Percentiles rank a stretch among this genome's conserved stretches.
phyloP scores from a whole-genome alignment of 2,329 filamentous ascomycete species.

The Trichoderma simmonsii region DNA sequence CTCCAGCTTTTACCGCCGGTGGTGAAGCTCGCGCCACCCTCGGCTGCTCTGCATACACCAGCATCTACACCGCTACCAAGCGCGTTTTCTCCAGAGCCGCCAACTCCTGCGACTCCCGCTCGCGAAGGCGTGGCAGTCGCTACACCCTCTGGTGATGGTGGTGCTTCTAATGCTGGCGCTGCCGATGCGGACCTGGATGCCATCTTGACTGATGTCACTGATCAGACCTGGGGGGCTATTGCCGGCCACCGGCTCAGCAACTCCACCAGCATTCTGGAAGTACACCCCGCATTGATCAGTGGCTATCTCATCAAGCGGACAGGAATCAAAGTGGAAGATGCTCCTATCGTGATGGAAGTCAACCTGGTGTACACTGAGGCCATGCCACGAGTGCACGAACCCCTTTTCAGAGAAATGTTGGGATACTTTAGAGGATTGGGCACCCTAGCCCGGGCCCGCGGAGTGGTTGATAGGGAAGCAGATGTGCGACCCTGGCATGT shows the following conservation, averaged over 20 bases:
- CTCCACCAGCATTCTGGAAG: slow-evolving; percentile 52
- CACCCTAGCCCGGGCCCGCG: slow-evolving; percentile 65
- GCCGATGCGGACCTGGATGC: slow-evolving; percentile 53
- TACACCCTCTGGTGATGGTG: slow-evolving; percentile 44
- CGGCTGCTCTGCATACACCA: slow-evolving; percentile 57
- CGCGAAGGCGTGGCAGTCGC: slow-evolving; percentile 40
- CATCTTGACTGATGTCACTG: slow-evolving; percentile 67
- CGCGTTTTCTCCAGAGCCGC: slow-evolving; percentile 59
- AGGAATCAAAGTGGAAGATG: slow-evolving; percentile 53
- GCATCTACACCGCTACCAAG: slow-evolving; percentile 63
- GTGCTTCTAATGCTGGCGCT: slow-evolving; percentile 37
- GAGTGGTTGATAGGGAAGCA: slow-evolving; percentile 54
- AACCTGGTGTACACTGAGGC: slow-evolving; percentile 60
- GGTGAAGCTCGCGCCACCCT: slow-evolving; percentile 45
- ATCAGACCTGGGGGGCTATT: slow-evolving; percentile 74
- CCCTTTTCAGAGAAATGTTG: slow-evolving; percentile 67
- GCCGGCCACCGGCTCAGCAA: slow-evolving; percentile 64
- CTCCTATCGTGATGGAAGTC: slow-evolving; percentile 60
- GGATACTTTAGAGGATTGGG: slow-evolving; percentile 66
- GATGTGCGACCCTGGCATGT: slow-evolving; percentile 77
- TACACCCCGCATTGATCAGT: slow-evolving; percentile 57
- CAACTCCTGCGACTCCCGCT: slow-evolving; percentile 48
- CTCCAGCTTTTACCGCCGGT: slow-evolving; percentile 60
- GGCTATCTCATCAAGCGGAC: slow-evolving; percentile 65
- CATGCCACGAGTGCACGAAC: slow-evolving; percentile 54